Percentiles rank a stretch among this genome's conserved stretches.
Conservation (phyloP, 768 basidiomycete species). For the Sporobolomyces roseus region DNA sequence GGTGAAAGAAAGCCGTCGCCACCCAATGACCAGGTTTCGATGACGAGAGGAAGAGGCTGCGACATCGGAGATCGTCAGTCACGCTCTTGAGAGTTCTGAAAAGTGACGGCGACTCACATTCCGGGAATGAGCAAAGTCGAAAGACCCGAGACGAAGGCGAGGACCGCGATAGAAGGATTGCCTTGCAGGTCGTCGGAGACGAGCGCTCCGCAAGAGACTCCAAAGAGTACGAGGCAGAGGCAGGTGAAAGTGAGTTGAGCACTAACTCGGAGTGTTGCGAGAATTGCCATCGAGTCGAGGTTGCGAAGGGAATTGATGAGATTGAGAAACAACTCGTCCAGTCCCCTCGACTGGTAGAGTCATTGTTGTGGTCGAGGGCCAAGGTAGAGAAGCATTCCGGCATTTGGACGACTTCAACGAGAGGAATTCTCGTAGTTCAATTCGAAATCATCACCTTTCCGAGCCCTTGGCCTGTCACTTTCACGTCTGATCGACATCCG, state of each 20-base stretch:
- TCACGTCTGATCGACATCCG: too few species aligned
- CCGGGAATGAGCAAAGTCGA: conserved; percentile 5
- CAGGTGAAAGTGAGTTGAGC: conserved; percentile 1
- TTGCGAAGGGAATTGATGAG: neutral
- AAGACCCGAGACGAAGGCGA: conserved; percentile 11
- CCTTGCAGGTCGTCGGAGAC: conserved; percentile 11
- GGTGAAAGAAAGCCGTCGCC: neutral
- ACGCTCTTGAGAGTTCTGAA: neutral
- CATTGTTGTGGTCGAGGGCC: too few species aligned
- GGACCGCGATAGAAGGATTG: neutral
- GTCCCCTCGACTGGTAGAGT: too few species aligned
- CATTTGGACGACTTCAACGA: too few species aligned
- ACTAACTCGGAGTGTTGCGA: neutral
- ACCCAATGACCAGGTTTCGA: conserved; percentile 1
- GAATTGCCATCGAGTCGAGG: neutral
- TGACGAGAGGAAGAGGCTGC: neutral
- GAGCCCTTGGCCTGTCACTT: too few species aligned
- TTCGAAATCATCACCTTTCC: too few species aligned
- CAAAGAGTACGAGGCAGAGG: conserved; percentile 8
- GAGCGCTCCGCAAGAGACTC: conserved; percentile 7
- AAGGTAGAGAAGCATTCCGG: too few species aligned
- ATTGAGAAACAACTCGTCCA: too few species aligned
- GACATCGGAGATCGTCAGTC: neutral
- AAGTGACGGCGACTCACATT: neutral
- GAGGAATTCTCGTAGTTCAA: too few species aligned